phyloP scores from a whole-genome alignment of 148 eudicot genomes.

The Suaeda aralocaspica region DNA sequence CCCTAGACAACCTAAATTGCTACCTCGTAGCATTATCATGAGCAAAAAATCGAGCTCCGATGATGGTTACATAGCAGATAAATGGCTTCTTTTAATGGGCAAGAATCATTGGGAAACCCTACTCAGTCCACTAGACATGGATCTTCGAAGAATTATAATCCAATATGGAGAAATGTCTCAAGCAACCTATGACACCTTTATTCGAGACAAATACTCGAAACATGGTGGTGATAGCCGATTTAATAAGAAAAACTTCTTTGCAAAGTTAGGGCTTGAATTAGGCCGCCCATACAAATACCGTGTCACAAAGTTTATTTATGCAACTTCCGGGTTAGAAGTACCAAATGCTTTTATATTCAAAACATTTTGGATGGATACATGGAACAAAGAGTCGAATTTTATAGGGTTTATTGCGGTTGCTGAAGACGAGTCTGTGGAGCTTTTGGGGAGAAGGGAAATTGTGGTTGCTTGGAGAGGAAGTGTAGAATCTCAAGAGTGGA shows the following conservation, averaged over 20 bases:
- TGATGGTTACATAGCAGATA: constrained; percentile 36
- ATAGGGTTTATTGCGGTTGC: constrained; percentile 70
- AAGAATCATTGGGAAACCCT: constrained; percentile 54
- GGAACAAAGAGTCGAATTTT: constrained; percentile 52
- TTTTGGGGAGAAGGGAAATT: constrained; percentile 65
- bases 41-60: constrained; percentile 10
- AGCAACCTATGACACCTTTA: constrained; percentile 65
- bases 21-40: background rate
- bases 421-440: constrained; percentile 38
- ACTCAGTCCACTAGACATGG: constrained; percentile 55
- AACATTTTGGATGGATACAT: constrained; percentile 41
- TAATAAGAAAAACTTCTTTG: constrained; percentile 33
- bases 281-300: constrained; percentile 31
- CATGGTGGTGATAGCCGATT: constrained; percentile 51
- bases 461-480: constrained; percentile 77
- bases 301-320: constrained; percentile 39
- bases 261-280: constrained; percentile 32
- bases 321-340: constrained; percentile 36
- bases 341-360: constrained; percentile 39
- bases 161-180: constrained; percentile 86
- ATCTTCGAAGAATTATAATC: constrained; percentile 59
- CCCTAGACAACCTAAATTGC: constrained; percentile 18
- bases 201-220: constrained; percentile 46
- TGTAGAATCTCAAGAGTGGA: constrained; percentile 44
- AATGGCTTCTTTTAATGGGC: constrained; percentile 68